A percentile compares a stretch with the other conserved stretches of the same genome.
phyloP scores from a whole-genome alignment of 306 rosid genomes.

The Quercus aquifolioides region DNA sequence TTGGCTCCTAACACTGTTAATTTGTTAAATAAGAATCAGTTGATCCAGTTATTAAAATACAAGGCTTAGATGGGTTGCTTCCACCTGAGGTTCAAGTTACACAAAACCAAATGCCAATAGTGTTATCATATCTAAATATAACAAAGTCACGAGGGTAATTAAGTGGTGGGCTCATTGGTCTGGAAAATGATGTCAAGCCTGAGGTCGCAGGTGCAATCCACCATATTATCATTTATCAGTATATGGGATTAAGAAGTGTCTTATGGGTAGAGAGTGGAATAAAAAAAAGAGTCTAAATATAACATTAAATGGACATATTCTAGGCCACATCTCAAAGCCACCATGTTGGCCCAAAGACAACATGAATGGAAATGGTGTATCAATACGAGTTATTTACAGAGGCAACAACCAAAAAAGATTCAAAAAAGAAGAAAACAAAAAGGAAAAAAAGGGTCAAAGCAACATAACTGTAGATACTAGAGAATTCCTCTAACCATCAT shows the following conservation, averaged over 20 bases:
- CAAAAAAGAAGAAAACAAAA: background rate
- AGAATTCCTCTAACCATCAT: background rate
- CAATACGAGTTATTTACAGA: background rate
- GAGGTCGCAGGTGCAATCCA: too few species aligned
- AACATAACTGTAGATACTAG: background rate
- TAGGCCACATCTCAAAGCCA: background rate
- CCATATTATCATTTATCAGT: too few species aligned
- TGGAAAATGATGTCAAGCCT: too few species aligned
- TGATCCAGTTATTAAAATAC: background rate
- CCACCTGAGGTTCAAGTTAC: background rate
- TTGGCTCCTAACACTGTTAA: background rate
- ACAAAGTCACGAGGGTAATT: too few species aligned
- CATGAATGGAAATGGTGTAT: background rate
- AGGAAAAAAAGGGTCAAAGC: background rate
- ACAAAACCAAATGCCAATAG: background rate
- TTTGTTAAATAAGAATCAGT: background rate
- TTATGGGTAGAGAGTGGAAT: too few species aligned
- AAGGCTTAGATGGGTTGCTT: background rate
- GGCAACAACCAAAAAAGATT: background rate
- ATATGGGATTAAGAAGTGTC: too few species aligned
- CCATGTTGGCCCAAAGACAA: background rate
- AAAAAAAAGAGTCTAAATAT: background rate
- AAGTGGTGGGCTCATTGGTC: too few species aligned
- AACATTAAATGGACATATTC: background rate
- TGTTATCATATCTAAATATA: background rate